Evolutionary conservation across 1,139 yeast species (phyloP), one percentile per base, ranked within the genome.

Genomic region (Sugiyamaella sp.): DNA sequence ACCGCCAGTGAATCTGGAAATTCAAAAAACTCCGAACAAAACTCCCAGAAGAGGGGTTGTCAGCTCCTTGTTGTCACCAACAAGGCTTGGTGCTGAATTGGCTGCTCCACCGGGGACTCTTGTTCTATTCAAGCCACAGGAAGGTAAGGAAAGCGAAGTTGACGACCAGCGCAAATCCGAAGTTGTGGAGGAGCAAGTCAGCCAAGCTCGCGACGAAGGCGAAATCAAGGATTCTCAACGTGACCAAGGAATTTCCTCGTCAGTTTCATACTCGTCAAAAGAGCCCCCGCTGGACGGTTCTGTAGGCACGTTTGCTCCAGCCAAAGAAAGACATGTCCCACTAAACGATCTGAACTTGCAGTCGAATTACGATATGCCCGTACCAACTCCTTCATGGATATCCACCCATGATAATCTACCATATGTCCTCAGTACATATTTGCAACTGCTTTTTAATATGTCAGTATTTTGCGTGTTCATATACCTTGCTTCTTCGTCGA

Each of bases 391-490:
- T 10, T 17, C 45, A 32, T 54, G 60, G 60, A 57, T 55, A 17
- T 48, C 66, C 1, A 61, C 64, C 60, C 63, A 85, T 57, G 82
- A 85, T 4, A 78, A 77, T 54, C 67, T 80, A 8, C 88, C 93
- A 1, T 85, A 85, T 65, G 79, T 85, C n/a, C 64, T 88, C 14
- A 81, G 90, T 46, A 73, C 90, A 16, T 85, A 89, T 60, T 71
- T 89, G 33, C 97, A 90, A 68, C 74, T 89, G 16, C 54, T 80
- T 4, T 75, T 88, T 65, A 89, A 90, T 66, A 67, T 80, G 1
- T 64, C 80, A 3, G 73, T 89, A 8, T 75, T 84, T 8, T 66
- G 78, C 2, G 69, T 81, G 2, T 68, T 84, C 10, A 67, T 82
- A n/a, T 81, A 81, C 62, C 68, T 86, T 43, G 69, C 82, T 0